Base-by-base conservation (phyloP, 768 basidiomycete species). In the Amanita fuliginea region DNA sequence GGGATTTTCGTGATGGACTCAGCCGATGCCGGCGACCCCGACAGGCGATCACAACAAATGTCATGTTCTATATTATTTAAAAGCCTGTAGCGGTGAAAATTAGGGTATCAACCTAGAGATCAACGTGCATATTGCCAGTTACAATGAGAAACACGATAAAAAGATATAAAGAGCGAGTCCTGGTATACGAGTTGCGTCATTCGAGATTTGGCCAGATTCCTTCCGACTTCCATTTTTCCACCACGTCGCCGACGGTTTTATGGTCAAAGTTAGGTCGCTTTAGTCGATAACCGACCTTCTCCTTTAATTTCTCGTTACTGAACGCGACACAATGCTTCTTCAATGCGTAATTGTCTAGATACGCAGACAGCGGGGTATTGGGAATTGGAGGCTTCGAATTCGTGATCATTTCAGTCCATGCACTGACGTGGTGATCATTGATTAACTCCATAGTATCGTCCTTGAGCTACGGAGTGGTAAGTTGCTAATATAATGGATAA, bases 201-300 rank as follows among this genome's bases (percentile, higher is more conserved):
- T 64, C 57, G 48, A 69, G 59, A 46, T 61, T 67, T n/a, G 77
- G 77, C 74, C 75, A 78, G 49, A 58, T 66, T 21, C 81, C 78
- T 56, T 92, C 89, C 11, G 64, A 78, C 60, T 84, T 87, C 80
- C 84, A 90, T 61, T 84, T 83, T 57, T 84, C 81, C 30, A 92
- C 75, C 26, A 87, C 71, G 50, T 90, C 86, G 58, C 71, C 67
- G 47, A 92, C 60, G 6, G 74, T 67, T 14, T 78, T 79, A 41
- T 75, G 75, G 56, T 70, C 73, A 58, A 91, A 80, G 32, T 72
- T 57, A 1, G 90, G 86, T 30, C 68, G 68, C 55, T 72, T 75
- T 42, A 89, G 66, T 54, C 74, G 66, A 62, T 87, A 91, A 1
- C 82, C 83, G 18, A 85, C 55, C n/a, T 89, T 59, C 26, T 73